Percentiles rank a stretch among this genome's conserved stretches.
Conservation (phyloP, 2,329 filamentous ascomycete genomes). For the Trichoderma arundinaceum region DNA sequence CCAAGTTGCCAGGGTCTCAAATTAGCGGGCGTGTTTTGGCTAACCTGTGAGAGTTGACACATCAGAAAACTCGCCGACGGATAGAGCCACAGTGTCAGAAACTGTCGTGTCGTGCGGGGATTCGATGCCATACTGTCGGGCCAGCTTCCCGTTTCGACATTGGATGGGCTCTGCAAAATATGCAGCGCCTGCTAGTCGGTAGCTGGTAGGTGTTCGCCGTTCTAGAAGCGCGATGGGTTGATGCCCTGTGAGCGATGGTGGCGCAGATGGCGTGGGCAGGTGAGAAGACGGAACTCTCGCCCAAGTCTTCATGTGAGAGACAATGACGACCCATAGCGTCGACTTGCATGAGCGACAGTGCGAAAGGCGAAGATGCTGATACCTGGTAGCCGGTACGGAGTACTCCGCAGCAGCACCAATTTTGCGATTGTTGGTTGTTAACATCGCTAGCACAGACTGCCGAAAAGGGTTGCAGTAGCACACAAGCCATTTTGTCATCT, state of each 20-base stretch:
- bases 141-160: slow-evolving; percentile 30
- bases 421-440: slow-evolving; percentile 2
- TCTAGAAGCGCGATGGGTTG: slow-evolving; percentile 20
- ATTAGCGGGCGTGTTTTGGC: slow-evolving; percentile 19
- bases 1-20: slow-evolving; percentile 24
- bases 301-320: not conserved
- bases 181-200: not conserved
- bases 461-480: not conserved
- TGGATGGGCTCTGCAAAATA: not conserved
- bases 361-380: slow-evolving; percentile 13
- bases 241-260: not conserved
- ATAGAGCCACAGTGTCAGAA: slow-evolving; percentile 26
- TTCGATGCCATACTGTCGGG: slow-evolving; percentile 35
- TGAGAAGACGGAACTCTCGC: not conserved
- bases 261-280: slow-evolving; percentile 8
- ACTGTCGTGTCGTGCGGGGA: slow-evolving; percentile 24
- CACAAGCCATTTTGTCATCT: not conserved
- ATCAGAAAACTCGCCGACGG: slow-evolving; percentile 30
- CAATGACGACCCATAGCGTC: slow-evolving; percentile 7
- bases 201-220: slow-evolving; percentile 5
- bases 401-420: slow-evolving; percentile 5
- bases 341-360: slow-evolving; percentile 18
- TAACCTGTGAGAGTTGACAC: slow-evolving; percentile 29
- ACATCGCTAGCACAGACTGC: slow-evolving; percentile 17
- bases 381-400: slow-evolving; percentile 27